Evolutionary conservation across 208 protist genomes (phyloP), one percentile per base, ranked within the genome.

Genomic region (Acanthamoeba castellanii): DNA sequence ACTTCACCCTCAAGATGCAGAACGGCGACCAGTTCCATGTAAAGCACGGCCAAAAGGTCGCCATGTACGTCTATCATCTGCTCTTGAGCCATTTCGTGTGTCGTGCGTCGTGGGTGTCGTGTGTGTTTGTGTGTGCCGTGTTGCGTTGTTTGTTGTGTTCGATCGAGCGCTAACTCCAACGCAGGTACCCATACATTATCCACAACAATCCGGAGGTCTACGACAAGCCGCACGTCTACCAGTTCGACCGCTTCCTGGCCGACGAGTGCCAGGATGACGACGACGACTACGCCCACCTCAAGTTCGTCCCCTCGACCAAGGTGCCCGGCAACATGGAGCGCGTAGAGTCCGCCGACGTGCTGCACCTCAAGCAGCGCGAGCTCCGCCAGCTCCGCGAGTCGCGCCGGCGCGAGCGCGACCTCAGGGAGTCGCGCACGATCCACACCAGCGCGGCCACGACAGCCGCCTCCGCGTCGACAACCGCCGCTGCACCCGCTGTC

Each of bases 161-260:
- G 37, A 42, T 42, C 52, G 16, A 11, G 16, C 52, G 52, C 52
- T 57, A 57, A 57, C 52, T 18, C 7, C 3, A 8, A 20, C 6
- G 20, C 68, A 76, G 37, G 47, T 87, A 87, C 27, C 82, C 82
- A 45, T 89, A 64, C n/a, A 27, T 89, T 20, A 68, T 66, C 30
- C 82, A 89, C 32, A 59, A 66, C 55, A 66, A 89, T 22, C 82
- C 82, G 6, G 82, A 89, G 82, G 37, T 89, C 47, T 89, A 89
- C 52, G 55, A 32, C 18, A 22, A 89, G 7, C 52, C 82, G 2
- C 52, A 89, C 20, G 16, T 18, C 18, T 89, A 47, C 82, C n/a
- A 47, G 18, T 89, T 89, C 32, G 82, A 89, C 25, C 45, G 82
- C 4, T 89, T 89, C 82, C 82, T 89, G 20, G 13, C 42, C 18